Percentiles rank a stretch among this genome's conserved stretches.
Evolutionary conservation across 225 moss, liverwort and hornwort genomes (phyloP).

Genomic region (Pseudisothecium myosuroides): DNA sequence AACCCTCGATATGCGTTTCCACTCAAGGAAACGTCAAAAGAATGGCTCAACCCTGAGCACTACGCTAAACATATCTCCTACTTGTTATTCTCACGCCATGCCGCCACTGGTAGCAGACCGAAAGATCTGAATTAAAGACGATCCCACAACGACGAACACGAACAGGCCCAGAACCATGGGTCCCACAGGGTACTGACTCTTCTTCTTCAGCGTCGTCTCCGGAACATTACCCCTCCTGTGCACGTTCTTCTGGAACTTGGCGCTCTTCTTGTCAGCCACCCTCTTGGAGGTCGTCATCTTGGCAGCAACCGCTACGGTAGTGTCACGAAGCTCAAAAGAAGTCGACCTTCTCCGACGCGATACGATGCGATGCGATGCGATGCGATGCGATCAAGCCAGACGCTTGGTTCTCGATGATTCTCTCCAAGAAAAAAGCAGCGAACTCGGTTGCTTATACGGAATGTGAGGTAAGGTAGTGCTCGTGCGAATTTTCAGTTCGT

Average conservation of each 20-base stretch:
- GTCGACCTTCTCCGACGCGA: background rate
- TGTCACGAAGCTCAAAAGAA: background rate
- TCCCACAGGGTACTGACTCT: slow-evolving; percentile 70
- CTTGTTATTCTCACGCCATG: slow-evolving; percentile 10
- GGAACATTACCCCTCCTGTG: slow-evolving; percentile 75
- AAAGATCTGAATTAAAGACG: slow-evolving; percentile 85
- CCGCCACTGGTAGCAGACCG: slow-evolving; percentile 74
- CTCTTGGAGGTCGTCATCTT: slow-evolving; percentile 83
- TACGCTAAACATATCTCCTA: background rate
- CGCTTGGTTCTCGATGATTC: background rate
- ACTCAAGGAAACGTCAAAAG: background rate
- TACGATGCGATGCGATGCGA: background rate
- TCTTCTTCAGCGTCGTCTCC: slow-evolving; percentile 73
- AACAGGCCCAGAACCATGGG: slow-evolving; percentile 84
- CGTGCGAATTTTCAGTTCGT: background rate
- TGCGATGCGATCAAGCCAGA: background rate
- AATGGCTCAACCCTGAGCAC: background rate
- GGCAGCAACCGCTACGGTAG: background rate
- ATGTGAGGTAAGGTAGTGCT: background rate
- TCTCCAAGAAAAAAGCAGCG: background rate
- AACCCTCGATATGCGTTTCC: background rate
- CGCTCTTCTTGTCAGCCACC: slow-evolving; percentile 75
- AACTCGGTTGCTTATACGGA: background rate
- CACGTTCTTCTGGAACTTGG: slow-evolving; percentile 97
- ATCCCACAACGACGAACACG: slow-evolving; percentile 87